These are phyloP conservation scores for Chlorella sp. DNA, from an alignment of 139 green algal genomes.

Conservation along the genomic window DNA sequence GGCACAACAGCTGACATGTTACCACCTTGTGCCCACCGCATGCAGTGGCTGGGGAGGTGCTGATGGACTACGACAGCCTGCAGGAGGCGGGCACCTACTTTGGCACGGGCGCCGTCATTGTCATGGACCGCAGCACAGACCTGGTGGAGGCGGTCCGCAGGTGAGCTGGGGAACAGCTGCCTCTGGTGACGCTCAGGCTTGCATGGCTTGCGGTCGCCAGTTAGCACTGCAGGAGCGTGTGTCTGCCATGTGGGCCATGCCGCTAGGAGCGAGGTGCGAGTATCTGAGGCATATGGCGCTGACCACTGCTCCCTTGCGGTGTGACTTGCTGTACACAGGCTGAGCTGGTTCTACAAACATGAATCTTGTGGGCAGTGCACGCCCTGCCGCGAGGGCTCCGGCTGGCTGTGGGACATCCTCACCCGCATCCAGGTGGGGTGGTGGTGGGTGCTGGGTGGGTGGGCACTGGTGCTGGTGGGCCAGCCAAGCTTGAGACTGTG, in stretches of 20 bases:
- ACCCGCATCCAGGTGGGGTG: constrained; percentile 33
- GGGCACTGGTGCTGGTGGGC: too few relatives aligned
- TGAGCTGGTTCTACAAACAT: constrained; percentile 86
- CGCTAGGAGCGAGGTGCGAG: too few relatives aligned
- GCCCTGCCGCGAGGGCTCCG: constrained; percentile 77
- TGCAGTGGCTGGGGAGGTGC: constrained; percentile 67
- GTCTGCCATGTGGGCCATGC: too few relatives aligned
- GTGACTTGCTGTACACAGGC: constrained; percentile 50
- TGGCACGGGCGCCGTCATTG: constrained; percentile 81
- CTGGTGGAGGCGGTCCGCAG: constrained; percentile 68
- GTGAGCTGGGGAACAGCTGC: too few relatives aligned
- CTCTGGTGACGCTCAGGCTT: too few relatives aligned
- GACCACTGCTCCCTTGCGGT: too few relatives aligned
- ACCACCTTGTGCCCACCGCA: too few relatives aligned
- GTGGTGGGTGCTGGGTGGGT: background rate
- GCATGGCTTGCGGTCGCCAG: too few relatives aligned
- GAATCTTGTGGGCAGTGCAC: constrained; percentile 84
- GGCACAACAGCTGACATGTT: too few relatives aligned
- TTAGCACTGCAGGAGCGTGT: too few relatives aligned
- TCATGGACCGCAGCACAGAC: constrained; percentile 84
- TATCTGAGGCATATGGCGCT: too few relatives aligned
- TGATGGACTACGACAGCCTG: constrained; percentile 83
- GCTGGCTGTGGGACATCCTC: constrained; percentile 66
- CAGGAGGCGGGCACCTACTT: constrained; percentile 70
- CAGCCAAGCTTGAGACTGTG: too few relatives aligned